Evolutionary conservation across 768 basidiomycete genomes (phyloP).

Genomic region (Boletus insuetus): DNA sequence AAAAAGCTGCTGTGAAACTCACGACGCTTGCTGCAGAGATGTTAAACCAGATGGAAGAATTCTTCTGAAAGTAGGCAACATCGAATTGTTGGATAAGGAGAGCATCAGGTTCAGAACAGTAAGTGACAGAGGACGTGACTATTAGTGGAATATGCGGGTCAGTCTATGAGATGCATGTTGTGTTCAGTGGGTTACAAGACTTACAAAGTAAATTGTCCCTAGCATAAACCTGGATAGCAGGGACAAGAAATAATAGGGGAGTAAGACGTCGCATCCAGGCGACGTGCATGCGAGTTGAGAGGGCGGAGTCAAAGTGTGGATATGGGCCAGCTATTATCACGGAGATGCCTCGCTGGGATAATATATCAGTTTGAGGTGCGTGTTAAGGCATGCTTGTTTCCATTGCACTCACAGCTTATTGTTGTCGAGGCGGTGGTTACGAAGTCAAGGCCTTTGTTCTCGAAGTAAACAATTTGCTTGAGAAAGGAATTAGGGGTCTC

Average conservation of each 20-base stretch:
- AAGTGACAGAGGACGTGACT: conserved; percentile 89
- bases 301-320: conserved; percentile 13
- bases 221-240: conserved; percentile 41
- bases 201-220: conserved; percentile 59
- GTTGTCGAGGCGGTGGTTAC: conserved; percentile 29
- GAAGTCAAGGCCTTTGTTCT: conserved; percentile 15
- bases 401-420: conserved; percentile 34
- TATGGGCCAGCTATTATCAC: conserved; percentile 29
- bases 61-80: conserved; percentile 64
- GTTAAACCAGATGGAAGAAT: conserved; percentile 78
- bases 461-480: conserved; percentile 3
- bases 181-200: conserved; percentile 28
- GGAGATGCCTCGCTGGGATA: conserved; percentile 10
- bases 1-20: conserved; percentile 32
- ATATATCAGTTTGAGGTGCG: conserved; percentile 29
- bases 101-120: conserved; percentile 77
- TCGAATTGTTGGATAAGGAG: conserved; percentile 80
- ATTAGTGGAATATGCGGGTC: conserved; percentile 4
- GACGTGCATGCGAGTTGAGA: conserved; percentile 54
- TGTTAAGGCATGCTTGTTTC: conserved; percentile 29
- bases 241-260: conserved; percentile 40
- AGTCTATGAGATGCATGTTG: background rate
- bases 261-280: conserved; percentile 70
- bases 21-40: conserved; percentile 86
- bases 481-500: background rate